Conservation (phyloP, 1,139 yeast species). For the Blastobotrys ciferrii region DNA sequence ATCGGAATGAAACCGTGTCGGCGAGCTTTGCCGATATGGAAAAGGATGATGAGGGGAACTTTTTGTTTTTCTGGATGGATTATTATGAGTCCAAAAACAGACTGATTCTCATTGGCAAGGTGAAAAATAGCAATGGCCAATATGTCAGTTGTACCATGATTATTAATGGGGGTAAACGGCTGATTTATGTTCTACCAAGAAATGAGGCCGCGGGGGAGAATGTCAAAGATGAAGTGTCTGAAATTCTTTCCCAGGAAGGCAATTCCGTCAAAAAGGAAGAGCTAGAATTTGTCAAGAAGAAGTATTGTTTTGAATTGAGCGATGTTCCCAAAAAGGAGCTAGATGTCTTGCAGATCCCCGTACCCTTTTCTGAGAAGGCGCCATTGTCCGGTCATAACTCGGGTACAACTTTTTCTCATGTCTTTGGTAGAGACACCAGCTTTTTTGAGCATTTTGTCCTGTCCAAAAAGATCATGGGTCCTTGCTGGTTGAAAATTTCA, state of each 20-base stretch:
- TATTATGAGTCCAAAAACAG: slow-evolving; percentile 73
- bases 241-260: slow-evolving; percentile 59
- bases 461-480: slow-evolving; percentile 89
- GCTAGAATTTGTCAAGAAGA: slow-evolving; percentile 69
- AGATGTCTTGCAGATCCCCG: slow-evolving; percentile 73
- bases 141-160: slow-evolving; percentile 77
- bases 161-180: slow-evolving; percentile 66
- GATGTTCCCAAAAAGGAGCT: slow-evolving; percentile 70
- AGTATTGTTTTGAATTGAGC: slow-evolving; percentile 85
- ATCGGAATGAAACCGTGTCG: slow-evolving; percentile 17
- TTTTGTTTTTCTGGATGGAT: slow-evolving; percentile 89
- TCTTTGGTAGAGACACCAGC: slow-evolving; percentile 74
- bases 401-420: slow-evolving; percentile 50
- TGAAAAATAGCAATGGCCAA: slow-evolving; percentile 47
- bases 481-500: slow-evolving; percentile 85
- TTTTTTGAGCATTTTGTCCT: slow-evolving; percentile 85
- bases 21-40: slow-evolving; percentile 6
- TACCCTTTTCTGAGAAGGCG: slow-evolving; percentile 55
- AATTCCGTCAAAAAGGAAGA: slow-evolving; percentile 53
- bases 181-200: slow-evolving; percentile 73
- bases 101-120: slow-evolving; percentile 80
- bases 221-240: slow-evolving; percentile 73
- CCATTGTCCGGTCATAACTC: slow-evolving; percentile 12
- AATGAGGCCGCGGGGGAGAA: slow-evolving; percentile 52
- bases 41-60: slow-evolving; percentile 42